A percentile compares a stretch with the other conserved stretches of the same genome.
Conservation (phyloP, 805 yeast genomes). For the Lipomyces yamadae region DNA sequence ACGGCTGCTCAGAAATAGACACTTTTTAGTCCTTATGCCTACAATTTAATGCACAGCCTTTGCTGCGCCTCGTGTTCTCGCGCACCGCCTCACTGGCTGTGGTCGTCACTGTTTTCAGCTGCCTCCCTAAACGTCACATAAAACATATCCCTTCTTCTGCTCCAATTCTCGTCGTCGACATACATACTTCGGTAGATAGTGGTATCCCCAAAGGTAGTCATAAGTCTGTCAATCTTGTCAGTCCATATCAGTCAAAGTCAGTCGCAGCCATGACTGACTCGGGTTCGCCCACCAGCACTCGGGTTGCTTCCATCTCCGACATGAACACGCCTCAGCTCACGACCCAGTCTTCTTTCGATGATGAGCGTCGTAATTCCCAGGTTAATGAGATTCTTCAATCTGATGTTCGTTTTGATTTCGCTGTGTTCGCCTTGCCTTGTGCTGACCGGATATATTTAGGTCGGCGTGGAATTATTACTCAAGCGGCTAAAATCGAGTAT, state of each 20-base stretch:
- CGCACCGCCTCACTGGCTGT: background rate
- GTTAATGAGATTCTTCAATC: conserved; percentile 22
- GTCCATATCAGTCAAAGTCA: background rate
- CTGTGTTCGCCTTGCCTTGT: background rate
- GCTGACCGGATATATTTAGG: conserved; percentile 44
- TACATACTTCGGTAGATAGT: background rate
- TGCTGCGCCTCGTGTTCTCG: background rate
- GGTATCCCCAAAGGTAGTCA: background rate
- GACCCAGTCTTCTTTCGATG: conserved; percentile 14
- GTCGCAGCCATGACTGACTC: conserved; percentile 15
- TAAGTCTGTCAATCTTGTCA: background rate
- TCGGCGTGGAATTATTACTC: conserved; percentile 74
- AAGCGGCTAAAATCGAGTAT: conserved; percentile 78
- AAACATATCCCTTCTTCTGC: background rate
- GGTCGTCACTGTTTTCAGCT: too few relatives aligned
- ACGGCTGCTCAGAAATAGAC: too few relatives aligned
- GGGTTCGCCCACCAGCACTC: conserved; percentile 6
- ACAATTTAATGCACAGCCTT: too few relatives aligned
- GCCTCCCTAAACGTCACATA: too few relatives aligned
- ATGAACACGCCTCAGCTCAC: background rate
- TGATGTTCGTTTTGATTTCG: conserved; percentile 21
- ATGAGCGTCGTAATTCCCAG: conserved; percentile 7
- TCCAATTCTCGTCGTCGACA: background rate
- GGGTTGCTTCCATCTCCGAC: background rate
- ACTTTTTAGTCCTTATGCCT: too few relatives aligned